Evolutionary conservation across 305 asterid genomes (phyloP).

Genomic region (Salvia sclarea): DNA sequence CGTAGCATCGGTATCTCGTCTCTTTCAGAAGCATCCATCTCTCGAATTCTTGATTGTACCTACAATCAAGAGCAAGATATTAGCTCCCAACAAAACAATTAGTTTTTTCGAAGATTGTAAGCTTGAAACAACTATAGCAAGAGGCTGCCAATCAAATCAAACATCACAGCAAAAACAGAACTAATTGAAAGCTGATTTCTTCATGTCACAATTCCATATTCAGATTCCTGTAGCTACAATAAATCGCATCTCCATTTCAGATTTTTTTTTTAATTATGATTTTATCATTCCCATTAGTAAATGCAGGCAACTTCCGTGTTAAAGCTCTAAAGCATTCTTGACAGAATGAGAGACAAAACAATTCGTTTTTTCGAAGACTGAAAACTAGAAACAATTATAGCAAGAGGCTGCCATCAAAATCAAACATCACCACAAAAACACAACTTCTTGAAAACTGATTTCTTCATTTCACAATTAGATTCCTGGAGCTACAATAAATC

Average conservation of each 20-base stretch:
- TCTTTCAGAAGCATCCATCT: constrained; percentile 64
- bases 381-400: neutral
- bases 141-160: neutral
- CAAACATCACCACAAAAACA: neutral
- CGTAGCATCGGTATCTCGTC: constrained; percentile 69
- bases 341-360: neutral
- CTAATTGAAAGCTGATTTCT: neutral
- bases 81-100: neutral
- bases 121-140: neutral
- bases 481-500: neutral
- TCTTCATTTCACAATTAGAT: neutral
- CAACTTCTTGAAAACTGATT: neutral
- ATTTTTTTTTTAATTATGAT: neutral
- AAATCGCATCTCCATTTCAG: neutral
- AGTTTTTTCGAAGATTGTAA: neutral
- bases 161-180: neutral
- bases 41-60: no score
- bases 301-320: neutral
- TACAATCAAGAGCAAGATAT: constrained; percentile 22
- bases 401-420: neutral
- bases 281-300: neutral
- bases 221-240: neutral
- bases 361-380: neutral
- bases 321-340: neutral
- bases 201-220: neutral